phyloP scores from a whole-genome alignment of 2,329 filamentous ascomycete species.

The Scolecobasidium constrictum region DNA sequence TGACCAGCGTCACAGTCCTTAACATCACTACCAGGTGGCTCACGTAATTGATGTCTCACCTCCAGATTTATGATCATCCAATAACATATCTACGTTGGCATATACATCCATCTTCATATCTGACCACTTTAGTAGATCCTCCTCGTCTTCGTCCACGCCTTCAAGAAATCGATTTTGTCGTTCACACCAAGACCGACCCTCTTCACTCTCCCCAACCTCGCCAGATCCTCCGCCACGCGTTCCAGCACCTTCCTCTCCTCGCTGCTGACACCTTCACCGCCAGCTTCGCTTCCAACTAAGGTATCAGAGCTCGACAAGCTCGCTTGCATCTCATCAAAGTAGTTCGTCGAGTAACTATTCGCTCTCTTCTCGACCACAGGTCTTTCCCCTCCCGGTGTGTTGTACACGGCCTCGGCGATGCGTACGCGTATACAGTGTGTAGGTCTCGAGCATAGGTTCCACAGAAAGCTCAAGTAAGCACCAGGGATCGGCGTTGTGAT shows the following conservation, averaged over 20 bases:
- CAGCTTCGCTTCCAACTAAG: slow-evolving; percentile 11
- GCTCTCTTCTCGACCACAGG: not conserved
- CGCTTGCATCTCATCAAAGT: slow-evolving; percentile 32
- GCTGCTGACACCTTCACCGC: slow-evolving; percentile 21
- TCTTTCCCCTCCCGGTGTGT: slow-evolving; percentile 15
- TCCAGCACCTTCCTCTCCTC: slow-evolving; percentile 66
- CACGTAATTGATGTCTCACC: too few species aligned
- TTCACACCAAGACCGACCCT: slow-evolving; percentile 72
- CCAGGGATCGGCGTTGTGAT: slow-evolving; percentile 83
- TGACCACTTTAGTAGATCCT: slow-evolving; percentile 1
- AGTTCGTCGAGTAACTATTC: slow-evolving; percentile 32
- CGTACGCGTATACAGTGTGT: slow-evolving; percentile 86
- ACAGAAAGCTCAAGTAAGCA: slow-evolving; percentile 62
- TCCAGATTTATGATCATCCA: too few species aligned
- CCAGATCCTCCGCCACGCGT: slow-evolving; percentile 71
- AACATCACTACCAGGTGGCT: too few species aligned
- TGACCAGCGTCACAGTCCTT: too few species aligned
- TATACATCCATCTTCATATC: too few species aligned
- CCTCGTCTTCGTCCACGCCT: slow-evolving; percentile 46
- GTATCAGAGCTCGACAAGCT: slow-evolving; percentile 19
- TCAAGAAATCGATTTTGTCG: slow-evolving; percentile 76
- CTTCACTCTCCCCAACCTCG: slow-evolving; percentile 79
- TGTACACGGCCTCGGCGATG: slow-evolving; percentile 63
- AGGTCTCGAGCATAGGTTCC: slow-evolving; percentile 72
- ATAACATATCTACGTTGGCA: too few species aligned